Base-by-base conservation (phyloP, 1,139 yeast species). In the Meyerozyma carpophila region DNA sequence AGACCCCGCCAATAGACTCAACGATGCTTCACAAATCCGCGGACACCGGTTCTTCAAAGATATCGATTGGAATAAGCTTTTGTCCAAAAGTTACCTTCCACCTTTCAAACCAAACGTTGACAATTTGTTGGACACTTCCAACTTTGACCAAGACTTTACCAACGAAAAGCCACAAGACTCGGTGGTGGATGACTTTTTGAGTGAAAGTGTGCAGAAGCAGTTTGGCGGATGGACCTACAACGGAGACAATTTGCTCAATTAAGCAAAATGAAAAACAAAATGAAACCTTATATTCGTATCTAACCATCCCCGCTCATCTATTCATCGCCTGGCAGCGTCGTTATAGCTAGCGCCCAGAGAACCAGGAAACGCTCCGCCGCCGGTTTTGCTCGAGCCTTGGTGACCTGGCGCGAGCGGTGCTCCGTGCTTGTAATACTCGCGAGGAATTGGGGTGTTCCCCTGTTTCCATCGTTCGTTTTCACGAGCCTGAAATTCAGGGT, bases 141-240 rank as follows among this genome's bases (percentile, higher is more conserved):
- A 93, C 62, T 93, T 93, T 58, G 97, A 91, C 61, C 81, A 82
- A 48, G 98, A 90, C 60, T 93, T 93, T 61, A 93, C 98, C 8
- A 84, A 76, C 57, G 98, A 93, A 57, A 82, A 85, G 55, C 98
- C 98, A 5, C 86, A 90, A 54, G 98, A 93, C 62, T 86, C 96
- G 47, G 98, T 93, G 10, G 97, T 91, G 24, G 96, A 91, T 61
- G 96, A 90, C 59, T 87, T 79, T 54, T 77, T 81, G 65, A 87
- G 89, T 62, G 96, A 87, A 56, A 81, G 91, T 53, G 96, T 93
- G 20, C 98, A 93, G 64, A 84, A 86, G 60, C 98, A 93, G 66
- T 93, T 93, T 73, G 98, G 96, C 41, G 98, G 98, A 4, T 93
- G 98, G 98, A 91, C 97, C 1, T 91, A 90, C 63, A 89, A 88